phyloP scores from a whole-genome alignment of 208 protist genomes.

The Acanthamoeba divionensis region DNA sequence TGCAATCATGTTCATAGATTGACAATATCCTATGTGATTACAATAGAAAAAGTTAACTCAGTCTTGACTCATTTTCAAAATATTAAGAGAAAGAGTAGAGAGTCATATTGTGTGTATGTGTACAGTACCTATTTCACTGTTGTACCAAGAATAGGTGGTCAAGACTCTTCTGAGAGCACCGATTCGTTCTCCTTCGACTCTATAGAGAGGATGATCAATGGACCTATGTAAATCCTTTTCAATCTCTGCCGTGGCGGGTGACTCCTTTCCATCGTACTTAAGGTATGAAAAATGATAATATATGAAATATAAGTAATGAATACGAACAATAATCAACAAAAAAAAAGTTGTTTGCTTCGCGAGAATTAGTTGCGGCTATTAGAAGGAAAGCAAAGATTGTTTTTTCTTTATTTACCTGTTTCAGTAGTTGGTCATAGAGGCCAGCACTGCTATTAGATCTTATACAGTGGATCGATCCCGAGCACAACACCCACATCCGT shows the following conservation, averaged over 20 bases:
- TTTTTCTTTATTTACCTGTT: neutral
- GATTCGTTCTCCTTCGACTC: neutral
- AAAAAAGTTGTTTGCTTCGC: too few species aligned
- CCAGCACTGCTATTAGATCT: neutral
- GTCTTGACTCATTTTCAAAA: too few species aligned
- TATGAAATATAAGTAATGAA: neutral
- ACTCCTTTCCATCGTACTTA: neutral
- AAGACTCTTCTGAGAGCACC: neutral
- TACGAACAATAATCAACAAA: too few species aligned
- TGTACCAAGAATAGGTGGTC: slow-evolving; percentile 38
- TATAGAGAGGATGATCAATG: slow-evolving; percentile 39
- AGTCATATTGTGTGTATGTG: too few species aligned
- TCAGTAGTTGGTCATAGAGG: neutral
- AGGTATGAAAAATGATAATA: neutral
- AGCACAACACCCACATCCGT: slow-evolving; percentile 4
- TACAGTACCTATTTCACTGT: neutral
- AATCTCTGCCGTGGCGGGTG: slow-evolving; percentile 3
- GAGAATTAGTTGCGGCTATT: too few species aligned
- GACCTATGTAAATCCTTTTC: slow-evolving; percentile 40
- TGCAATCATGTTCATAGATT: slow-evolving; percentile 39
- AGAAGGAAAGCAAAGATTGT: too few species aligned
- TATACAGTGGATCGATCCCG: neutral
- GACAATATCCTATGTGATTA: neutral
- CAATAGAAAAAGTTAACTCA: neutral
- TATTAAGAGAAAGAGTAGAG: too few species aligned